These are phyloP conservation scores for Chaetomium tenue DNA, from an alignment of 495 filamentous ascomycete species.

Conservation along the genomic window DNA sequence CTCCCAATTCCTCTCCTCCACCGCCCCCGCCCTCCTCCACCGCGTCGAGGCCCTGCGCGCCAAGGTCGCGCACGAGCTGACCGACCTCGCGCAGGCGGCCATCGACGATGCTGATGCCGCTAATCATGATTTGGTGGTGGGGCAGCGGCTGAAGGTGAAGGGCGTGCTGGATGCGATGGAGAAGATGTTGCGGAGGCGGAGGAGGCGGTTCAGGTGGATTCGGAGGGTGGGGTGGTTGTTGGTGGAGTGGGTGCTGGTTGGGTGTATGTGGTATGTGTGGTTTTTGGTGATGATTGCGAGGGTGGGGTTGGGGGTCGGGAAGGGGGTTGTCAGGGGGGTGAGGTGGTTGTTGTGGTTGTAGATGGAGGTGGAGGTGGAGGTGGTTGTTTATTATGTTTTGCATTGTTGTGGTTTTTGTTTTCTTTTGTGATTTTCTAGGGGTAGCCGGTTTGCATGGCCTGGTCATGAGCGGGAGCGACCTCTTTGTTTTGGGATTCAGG, in stretches of 20 bases:
- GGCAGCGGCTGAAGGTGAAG: conserved; percentile 73
- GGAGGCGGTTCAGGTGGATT: conserved; percentile 70
- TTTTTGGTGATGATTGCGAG: conserved; percentile 69
- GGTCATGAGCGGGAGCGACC: background rate
- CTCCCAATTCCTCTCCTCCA: conserved; percentile 38
- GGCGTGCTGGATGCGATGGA: conserved; percentile 75
- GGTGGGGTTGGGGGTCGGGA: conserved; percentile 58
- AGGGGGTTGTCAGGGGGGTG: conserved; percentile 55
- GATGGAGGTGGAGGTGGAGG: no score
- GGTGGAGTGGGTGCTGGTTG: conserved; percentile 77
- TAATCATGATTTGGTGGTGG: conserved; percentile 67
- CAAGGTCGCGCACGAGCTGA: conserved; percentile 40
- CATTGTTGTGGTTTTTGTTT: conserved; percentile 63
- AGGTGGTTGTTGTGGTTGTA: conserved; percentile 79
- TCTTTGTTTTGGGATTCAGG: background rate
- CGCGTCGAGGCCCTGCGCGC: conserved; percentile 39
- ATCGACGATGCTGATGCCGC: conserved; percentile 77
- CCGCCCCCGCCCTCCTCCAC: conserved; percentile 36
- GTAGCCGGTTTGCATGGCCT: background rate
- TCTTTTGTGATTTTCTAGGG: no score
- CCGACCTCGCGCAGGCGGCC: conserved; percentile 59
- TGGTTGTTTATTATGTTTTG: conserved; percentile 26
- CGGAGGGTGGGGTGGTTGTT: conserved; percentile 65
- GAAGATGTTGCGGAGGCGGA: conserved; percentile 62
- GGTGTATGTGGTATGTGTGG: conserved; percentile 83